Evolutionary conservation across 768 basidiomycete species (phyloP), one percentile per base, ranked within the genome.

Genomic region (Pleurotus platypus): DNA sequence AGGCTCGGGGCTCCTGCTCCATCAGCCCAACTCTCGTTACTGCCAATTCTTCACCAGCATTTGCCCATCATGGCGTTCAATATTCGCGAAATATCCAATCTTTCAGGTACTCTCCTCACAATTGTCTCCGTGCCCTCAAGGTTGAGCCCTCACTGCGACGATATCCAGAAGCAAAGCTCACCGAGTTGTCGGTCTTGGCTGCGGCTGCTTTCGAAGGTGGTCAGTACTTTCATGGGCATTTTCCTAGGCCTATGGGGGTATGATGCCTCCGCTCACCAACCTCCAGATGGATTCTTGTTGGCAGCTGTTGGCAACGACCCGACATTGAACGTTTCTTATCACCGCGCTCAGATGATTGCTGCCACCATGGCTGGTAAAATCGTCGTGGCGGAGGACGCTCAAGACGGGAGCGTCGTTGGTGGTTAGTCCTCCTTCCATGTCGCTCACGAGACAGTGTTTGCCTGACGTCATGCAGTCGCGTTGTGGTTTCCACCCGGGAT

Each of bases 121-220:
- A 9, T 12, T 15, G 13, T 39, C 5, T 8, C 30, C n/a, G n/a
- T n/a, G 12, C 42, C 24, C 47, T n/a, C 24, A 12, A 49, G 49
- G 49, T 22, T 35, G 15, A 16, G 22, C 49, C 11, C 49, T 51
- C 35, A 39, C 51, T 54, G 35, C 49, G 18, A 24, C 37, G 12
- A 42, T 40, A 40, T 22, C n/a, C 39, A 54, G 51, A 51, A 30
- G 49, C 49, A 1, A 20, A 42, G 51, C 51, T 54, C 22, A 20
- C 39, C 20, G 51, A 39, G 38, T 54, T 54, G 37, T 54, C 51
- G 37, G 27, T 22, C 16, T 35, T 51, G 49, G 49, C 49, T 22
- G 49, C 49, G 37, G 39, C 51, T 54, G 51, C 51, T 40, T 54
- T 42, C 39, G 51, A 54, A 54, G 51, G 51, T 54, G 51, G 51